A percentile compares a stretch with the other conserved stretches of the same genome.
Conservation (phyloP, 2,329 filamentous ascomycete genomes). For the Pseudogymnoascus sp. region DNA sequence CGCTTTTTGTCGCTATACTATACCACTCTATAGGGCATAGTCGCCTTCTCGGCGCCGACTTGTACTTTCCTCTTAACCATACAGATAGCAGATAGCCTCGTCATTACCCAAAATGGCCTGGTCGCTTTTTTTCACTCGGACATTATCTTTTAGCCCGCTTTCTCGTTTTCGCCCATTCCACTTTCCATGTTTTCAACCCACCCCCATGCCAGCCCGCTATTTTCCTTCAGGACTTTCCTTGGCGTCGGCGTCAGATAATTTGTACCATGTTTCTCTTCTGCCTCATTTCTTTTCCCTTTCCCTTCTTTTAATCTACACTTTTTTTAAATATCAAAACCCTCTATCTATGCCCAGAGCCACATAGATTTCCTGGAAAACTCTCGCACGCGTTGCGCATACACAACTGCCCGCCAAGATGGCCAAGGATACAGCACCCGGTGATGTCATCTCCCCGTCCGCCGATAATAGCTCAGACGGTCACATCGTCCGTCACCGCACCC, state of each 20-base stretch:
- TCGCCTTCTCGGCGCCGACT: neutral
- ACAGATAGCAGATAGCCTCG: neutral
- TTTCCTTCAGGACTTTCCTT: neutral
- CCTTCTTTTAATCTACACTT: neutral
- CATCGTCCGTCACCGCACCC: neutral
- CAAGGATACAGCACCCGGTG: neutral
- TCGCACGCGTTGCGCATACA: slow-evolving; percentile 14
- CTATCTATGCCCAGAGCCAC: slow-evolving; percentile 11
- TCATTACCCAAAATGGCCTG: neutral
- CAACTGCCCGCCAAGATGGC: neutral
- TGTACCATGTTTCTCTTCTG: neutral
- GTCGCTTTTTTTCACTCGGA: neutral
- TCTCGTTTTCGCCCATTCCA: neutral
- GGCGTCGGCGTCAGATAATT: neutral
- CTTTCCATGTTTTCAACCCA: neutral
- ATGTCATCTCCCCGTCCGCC: neutral
- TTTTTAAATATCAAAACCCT: neutral
- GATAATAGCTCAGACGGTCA: neutral
- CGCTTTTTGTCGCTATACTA: neutral
- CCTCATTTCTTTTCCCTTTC: neutral
- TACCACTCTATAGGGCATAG: neutral
- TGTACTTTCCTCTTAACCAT: neutral
- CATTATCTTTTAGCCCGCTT: neutral
- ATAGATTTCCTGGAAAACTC: slow-evolving; percentile 16
- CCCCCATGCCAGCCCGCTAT: neutral